These are phyloP conservation scores for Arctostaphylos glauca DNA, from an alignment of 148 eudicot genomes.

Conservation along the genomic window DNA sequence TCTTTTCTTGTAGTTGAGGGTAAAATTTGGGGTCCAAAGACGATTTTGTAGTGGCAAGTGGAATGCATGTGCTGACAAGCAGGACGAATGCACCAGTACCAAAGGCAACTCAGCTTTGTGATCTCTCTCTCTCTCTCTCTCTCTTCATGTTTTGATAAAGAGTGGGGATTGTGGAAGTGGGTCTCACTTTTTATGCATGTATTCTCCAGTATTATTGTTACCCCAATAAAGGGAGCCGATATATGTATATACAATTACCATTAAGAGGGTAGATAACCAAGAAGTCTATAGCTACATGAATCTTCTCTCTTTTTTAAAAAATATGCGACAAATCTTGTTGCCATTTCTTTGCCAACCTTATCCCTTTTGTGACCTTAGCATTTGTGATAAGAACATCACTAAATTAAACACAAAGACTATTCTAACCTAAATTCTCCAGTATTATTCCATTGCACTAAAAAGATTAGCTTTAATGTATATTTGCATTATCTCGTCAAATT, in stretches of 20 bases:
- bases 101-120: slow-evolving; percentile 61
- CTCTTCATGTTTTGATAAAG: slow-evolving; percentile 20
- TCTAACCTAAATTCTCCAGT: neutral
- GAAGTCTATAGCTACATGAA: slow-evolving; percentile 5
- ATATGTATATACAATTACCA: neutral
- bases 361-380: neutral
- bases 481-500: neutral
- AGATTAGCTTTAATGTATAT: neutral
- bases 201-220: neutral
- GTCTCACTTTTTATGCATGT: slow-evolving; percentile 20
- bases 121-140: slow-evolving; percentile 19
- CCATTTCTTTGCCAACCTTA: slow-evolving; percentile 12
- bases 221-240: neutral
- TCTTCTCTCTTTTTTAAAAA: slow-evolving; percentile 3
- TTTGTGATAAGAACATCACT: slow-evolving; percentile 4
- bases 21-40: slow-evolving; percentile 50
- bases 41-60: slow-evolving; percentile 69
- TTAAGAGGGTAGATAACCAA: slow-evolving; percentile 13
- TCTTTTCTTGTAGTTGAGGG: slow-evolving; percentile 75
- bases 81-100: slow-evolving; percentile 56
- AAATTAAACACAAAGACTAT: neutral
- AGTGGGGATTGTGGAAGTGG: slow-evolving; percentile 31
- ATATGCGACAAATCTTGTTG: slow-evolving; percentile 6
- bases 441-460: neutral
- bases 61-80: slow-evolving; percentile 87